phyloP scores from a whole-genome alignment of 495 filamentous ascomycete species.

The Evansstolkia leycettana region DNA sequence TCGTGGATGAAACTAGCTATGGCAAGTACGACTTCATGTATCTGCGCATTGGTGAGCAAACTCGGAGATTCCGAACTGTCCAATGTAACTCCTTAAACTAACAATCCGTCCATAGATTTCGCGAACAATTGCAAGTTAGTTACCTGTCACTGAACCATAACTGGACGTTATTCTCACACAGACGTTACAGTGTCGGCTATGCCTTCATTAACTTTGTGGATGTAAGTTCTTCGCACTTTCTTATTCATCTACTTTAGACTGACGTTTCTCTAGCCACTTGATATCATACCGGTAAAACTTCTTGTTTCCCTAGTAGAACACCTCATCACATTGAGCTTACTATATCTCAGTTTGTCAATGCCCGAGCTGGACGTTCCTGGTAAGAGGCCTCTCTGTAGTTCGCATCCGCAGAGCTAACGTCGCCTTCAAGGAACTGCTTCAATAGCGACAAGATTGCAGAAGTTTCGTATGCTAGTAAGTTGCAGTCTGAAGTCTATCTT shows the following conservation, averaged over 20 bases:
- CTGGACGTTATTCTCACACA: too few species aligned
- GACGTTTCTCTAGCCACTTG: slow-evolving; percentile 39
- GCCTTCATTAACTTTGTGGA: slow-evolving; percentile 93
- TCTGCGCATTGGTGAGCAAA: slow-evolving; percentile 60
- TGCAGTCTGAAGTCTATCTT: not conserved
- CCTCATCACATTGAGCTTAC: slow-evolving; percentile 8
- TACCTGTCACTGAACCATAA: too few species aligned
- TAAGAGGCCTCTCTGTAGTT: slow-evolving; percentile 12
- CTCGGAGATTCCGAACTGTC: not conserved
- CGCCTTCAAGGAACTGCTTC: slow-evolving; percentile 52
- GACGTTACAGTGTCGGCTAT: slow-evolving; percentile 68
- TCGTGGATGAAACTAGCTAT: slow-evolving; percentile 65
- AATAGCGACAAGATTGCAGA: slow-evolving; percentile 78
- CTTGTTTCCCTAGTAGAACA: slow-evolving; percentile 4
- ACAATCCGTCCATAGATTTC: slow-evolving; percentile 45
- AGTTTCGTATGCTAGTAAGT: slow-evolving; percentile 86
- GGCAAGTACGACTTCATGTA: slow-evolving; percentile 93
- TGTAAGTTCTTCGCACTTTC: slow-evolving; percentile 33
- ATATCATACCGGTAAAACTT: slow-evolving; percentile 55
- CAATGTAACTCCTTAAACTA: slow-evolving; percentile 2
- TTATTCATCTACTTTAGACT: not conserved
- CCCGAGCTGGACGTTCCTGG: slow-evolving; percentile 62
- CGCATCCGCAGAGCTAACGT: slow-evolving; percentile 4
- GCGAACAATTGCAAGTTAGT: slow-evolving; percentile 74
- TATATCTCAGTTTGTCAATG: slow-evolving; percentile 56